Evolutionary conservation across 1,284 basidiomycete species (phyloP), one percentile per base, ranked within the genome.

Genomic region (Gymnopus androsaceus): DNA sequence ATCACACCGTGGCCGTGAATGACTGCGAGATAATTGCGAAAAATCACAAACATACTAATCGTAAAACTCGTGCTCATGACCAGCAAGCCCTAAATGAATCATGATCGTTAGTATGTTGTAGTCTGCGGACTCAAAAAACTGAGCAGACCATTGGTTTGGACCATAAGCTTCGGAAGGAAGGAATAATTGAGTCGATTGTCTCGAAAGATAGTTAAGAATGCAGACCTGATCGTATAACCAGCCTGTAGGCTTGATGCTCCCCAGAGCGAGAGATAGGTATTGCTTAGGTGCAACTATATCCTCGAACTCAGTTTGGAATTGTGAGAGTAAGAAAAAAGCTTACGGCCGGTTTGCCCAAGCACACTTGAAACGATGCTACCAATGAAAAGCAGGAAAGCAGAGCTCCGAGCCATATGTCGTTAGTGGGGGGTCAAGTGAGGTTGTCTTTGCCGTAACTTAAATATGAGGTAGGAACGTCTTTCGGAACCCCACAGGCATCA

Each of bases 1-100:
- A 36, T n/a, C 30, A 30, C n/a, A n/a, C n/a, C n/a, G n/a, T n/a
- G n/a, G 30, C 44, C 21, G 36, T 54, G 21, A 51, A 40, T 7
- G 48, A 54, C n/a, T 55, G 17, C 28, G 7, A 28, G 23, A 14
- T 5, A 45, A 28, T 40, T 15, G 8, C 37, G 19, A 50, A 27
- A 4, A 14, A 54, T 12, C n/a, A 2, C 21, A 12, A 44, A 21
- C 75, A 34, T 54, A 81, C 80, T 80, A 82, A 60, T 78, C 67
- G 61, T 82, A 83, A 62, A 83, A 83, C 46, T 82, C 78, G 54
- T 80, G 79, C 61, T 81, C 75, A 60, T 82, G 79, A 0, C 81
- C 81, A 2, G 80, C 80, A 1, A 83, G 66, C 4, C n/a, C n/a
- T n/a, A n/a, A n/a, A n/a, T n/a, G n/a, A n/a, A n/a, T n/a, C n/a